Percentiles rank a stretch among this genome's conserved stretches.
Conservation (phyloP, 192 early-diverging fungal genomes). For the Coemansia sp. region DNA sequence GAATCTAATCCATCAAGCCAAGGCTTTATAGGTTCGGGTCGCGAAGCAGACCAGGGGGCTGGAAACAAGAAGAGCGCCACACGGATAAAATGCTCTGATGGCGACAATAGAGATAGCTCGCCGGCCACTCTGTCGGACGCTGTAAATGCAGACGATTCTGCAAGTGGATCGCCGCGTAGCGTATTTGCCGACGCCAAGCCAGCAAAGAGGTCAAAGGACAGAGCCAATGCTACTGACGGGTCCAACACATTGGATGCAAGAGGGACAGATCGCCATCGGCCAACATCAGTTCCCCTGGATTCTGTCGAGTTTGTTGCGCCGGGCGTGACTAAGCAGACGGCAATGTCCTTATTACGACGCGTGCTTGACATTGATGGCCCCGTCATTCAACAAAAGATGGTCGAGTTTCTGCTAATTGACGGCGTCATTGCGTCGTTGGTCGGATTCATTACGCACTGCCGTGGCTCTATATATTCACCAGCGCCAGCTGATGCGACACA, state of each 20-base stretch:
- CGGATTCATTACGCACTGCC: slow-evolving; percentile 51
- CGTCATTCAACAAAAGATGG: slow-evolving; percentile 55
- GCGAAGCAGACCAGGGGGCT: neutral
- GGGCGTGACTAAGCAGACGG: slow-evolving; percentile 48
- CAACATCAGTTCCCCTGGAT: slow-evolving; percentile 38
- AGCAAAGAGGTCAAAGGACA: neutral
- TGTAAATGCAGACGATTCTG: neutral
- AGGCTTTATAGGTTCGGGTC: neutral
- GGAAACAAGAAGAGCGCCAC: neutral
- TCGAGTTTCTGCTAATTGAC: slow-evolving; percentile 55
- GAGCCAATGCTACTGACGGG: neutral
- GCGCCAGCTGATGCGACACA: slow-evolving; percentile 12
- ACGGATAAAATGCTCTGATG: neutral
- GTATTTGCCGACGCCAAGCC: neutral
- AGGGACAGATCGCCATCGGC: slow-evolving; percentile 1
- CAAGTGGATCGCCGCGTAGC: neutral
- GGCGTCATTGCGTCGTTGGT: slow-evolving; percentile 54
- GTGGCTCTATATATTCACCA: slow-evolving; percentile 46
- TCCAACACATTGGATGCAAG: slow-evolving; percentile 7
- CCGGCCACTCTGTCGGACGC: slow-evolving; percentile 1
- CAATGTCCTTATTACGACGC: slow-evolving; percentile 45
- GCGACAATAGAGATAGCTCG: neutral
- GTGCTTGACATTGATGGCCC: slow-evolving; percentile 55
- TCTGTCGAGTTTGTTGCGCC: slow-evolving; percentile 51
- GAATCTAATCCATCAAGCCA: neutral